Evolutionary conservation across 768 basidiomycete species (phyloP), one percentile per base, ranked within the genome.

Genomic region (Lentinula raphanica): DNA sequence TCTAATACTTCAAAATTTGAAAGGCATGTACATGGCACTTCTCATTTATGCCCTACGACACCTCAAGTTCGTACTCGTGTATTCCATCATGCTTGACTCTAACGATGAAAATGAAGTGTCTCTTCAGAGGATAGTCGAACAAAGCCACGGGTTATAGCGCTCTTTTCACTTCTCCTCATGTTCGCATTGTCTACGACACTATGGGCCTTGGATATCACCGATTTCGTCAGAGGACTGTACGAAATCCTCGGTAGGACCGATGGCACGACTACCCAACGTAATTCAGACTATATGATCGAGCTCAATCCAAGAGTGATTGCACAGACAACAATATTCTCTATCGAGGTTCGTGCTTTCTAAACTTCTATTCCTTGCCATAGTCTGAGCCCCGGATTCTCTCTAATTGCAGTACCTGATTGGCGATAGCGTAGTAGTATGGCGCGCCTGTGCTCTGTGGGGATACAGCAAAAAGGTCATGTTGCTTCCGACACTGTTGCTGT

Each of bases 341-440:
- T 32, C 3, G 49, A 50, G 49, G 49, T 50, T 19, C 13, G 49
- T 36, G 2, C 12, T 35, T 6, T 19, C 19, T 21, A 12, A 4
- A 8, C 36, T 35, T 35, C 0, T 35, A 7, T 35, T 35, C 32
- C 8, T 9, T 8, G 9, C 32, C 32, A 8, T 6, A 35, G 12
- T 48, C 45, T 27, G 21, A 48, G 5, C 12, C 23, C 27, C 13
- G 7, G 5, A 48, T 23, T 48, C 5, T 50, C 9, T 3, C 23
- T 17, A 15, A 9, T 9, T 19, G 42, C 23, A 50, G 49, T 50
- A 50, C 19, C 49, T 50, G 5, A 50, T 50, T 35, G 53, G 53
- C 5, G 53, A 54, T 42, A 31, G 35, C 36, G 53, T 54, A 5
- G 53, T 54, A 15, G 40, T 36, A 6, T 54, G 53, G 53, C 53